Conservation (phyloP, 371 early-diverging fungal species). For the Coemansia sp. region DNA sequence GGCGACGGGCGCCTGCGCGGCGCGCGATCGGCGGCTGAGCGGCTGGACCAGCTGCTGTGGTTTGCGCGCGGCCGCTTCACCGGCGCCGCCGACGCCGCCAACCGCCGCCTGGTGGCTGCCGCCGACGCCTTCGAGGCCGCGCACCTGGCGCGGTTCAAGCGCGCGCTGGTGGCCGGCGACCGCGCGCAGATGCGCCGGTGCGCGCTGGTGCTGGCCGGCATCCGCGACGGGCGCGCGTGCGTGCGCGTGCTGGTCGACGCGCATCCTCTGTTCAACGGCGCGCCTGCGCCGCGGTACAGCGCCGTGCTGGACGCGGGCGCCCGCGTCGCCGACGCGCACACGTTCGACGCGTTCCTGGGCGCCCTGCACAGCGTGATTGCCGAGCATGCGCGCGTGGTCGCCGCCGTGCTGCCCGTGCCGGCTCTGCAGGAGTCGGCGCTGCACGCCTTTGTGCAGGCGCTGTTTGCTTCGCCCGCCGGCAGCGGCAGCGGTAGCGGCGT, state of each 20-base stretch:
- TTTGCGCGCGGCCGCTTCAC: slow-evolving; percentile 37
- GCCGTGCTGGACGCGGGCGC: background rate
- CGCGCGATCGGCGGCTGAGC: slow-evolving; percentile 21
- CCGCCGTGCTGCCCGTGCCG: slow-evolving; percentile 18
- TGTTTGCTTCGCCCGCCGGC: slow-evolving; percentile 10
- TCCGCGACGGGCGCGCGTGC: slow-evolving; percentile 41
- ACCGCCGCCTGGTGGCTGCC: slow-evolving; percentile 20
- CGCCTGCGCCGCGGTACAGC: background rate
- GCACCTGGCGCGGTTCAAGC: slow-evolving; percentile 15
- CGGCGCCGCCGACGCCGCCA: slow-evolving; percentile 11
- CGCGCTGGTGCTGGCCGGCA: slow-evolving; percentile 23
- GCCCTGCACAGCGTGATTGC: slow-evolving; percentile 14
- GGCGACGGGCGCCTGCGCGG: slow-evolving; percentile 2
- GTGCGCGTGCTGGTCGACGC: slow-evolving; percentile 28
- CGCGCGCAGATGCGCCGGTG: slow-evolving; percentile 14
- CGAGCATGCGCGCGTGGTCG: slow-evolving; percentile 28
- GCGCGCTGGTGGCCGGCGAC: slow-evolving; percentile 19
- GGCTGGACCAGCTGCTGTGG: slow-evolving; percentile 49
- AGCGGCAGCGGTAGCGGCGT: slow-evolving; percentile 3
- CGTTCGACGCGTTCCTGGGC: slow-evolving; percentile 30
- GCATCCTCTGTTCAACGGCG: slow-evolving; percentile 37
- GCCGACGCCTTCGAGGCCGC: slow-evolving; percentile 29
- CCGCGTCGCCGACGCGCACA: slow-evolving; percentile 12
- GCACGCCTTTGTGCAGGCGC: slow-evolving; percentile 19
- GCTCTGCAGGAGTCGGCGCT: slow-evolving; percentile 15